Evolutionary conservation across 495 filamentous ascomycete genomes (phyloP).

Genomic region (Apiosordaria backusii): DNA sequence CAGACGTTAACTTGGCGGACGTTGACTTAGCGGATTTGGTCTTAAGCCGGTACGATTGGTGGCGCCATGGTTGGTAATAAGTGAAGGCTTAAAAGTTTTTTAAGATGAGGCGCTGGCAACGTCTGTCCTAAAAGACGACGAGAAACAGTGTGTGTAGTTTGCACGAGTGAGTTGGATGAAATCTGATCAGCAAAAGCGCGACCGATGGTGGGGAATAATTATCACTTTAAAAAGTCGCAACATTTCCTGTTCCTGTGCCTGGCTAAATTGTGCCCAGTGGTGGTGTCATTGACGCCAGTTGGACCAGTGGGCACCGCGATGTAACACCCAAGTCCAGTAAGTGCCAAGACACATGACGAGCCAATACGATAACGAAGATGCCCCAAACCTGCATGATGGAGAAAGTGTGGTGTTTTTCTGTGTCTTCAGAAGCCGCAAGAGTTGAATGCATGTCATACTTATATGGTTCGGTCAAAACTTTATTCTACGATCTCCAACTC

Average conservation of each 20-base stretch:
- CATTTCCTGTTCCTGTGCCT: not conserved
- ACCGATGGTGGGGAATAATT: not conserved
- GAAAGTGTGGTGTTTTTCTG: too few relatives aligned
- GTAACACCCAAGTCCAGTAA: not conserved
- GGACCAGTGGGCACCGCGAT: not conserved
- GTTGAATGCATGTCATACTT: too few relatives aligned
- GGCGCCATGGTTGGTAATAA: not conserved
- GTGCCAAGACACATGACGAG: not conserved
- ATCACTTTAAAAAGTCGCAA: not conserved
- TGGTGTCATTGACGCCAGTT: conserved; percentile 5
- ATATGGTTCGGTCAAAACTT: too few relatives aligned
- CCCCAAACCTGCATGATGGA: not conserved
- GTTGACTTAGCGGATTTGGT: not conserved
- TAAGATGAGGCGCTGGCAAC: too few relatives aligned
- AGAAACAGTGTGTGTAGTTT: too few relatives aligned
- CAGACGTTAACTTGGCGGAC: too few relatives aligned
- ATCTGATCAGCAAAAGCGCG: not conserved
- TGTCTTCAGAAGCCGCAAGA: too few relatives aligned
- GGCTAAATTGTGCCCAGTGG: not conserved
- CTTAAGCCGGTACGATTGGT: not conserved
- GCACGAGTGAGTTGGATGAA: not conserved
- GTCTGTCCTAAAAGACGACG: not conserved
- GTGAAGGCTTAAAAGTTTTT: too few relatives aligned
- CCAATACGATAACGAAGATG: not conserved
- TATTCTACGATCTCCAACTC: too few relatives aligned